Conservation (phyloP, 2,329 filamentous ascomycete genomes). For the Albifimbria verrucaria region DNA sequence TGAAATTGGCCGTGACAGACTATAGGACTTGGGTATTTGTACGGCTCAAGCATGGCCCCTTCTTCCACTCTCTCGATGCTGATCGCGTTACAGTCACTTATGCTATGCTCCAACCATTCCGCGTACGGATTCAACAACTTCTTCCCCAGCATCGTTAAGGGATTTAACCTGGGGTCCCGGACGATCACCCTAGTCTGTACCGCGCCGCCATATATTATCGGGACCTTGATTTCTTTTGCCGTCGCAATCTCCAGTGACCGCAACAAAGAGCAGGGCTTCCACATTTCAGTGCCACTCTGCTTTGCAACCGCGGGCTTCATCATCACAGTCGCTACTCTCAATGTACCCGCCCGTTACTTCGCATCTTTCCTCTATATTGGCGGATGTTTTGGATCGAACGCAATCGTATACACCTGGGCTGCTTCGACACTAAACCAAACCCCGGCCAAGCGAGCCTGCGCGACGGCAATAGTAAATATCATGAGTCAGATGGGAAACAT, state of each 20-base stretch:
- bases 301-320: conserved; percentile 18
- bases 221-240: conserved; percentile 10
- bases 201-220: conserved; percentile 20
- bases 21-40: conserved; percentile 20
- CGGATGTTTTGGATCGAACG: conserved; percentile 24
- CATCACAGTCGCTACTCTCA: conserved; percentile 9
- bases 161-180: conserved; percentile 12
- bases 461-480: background rate
- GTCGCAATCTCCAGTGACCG: conserved; percentile 16
- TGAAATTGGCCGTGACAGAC: conserved; percentile 18
- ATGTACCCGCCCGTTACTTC: conserved; percentile 12
- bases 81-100: conserved; percentile 5
- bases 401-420: conserved; percentile 32
- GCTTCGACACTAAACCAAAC: conserved; percentile 28
- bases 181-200: conserved; percentile 19
- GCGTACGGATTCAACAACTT: conserved; percentile 21
- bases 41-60: background rate
- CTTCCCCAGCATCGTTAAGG: conserved; percentile 20
- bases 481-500: background rate
- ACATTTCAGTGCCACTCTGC: conserved; percentile 12
- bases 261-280: conserved; percentile 15
- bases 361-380: conserved; percentile 15
- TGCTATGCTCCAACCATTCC: conserved; percentile 16
- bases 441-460: conserved; percentile 24
- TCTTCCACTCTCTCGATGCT: background rate